Conservation (phyloP, 2,329 filamentous ascomycete species). For the Emergomyces africanus region DNA sequence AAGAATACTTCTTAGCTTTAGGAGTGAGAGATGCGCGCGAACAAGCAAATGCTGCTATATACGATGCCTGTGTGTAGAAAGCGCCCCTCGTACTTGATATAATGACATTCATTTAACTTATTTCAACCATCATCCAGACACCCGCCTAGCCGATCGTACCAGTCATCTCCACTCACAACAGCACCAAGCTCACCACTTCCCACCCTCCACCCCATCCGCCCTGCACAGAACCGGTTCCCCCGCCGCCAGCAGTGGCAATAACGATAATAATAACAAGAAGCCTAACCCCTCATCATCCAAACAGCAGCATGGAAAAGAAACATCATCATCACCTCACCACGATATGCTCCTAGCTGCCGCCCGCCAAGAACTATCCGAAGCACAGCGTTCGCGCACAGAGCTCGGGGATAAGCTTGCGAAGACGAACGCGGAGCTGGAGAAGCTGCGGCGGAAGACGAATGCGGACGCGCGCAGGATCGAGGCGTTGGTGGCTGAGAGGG, state of each 20-base stretch:
- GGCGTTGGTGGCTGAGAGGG: slow-evolving; percentile 50
- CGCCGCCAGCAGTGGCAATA: slow-evolving; percentile 13
- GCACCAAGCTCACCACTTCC: slow-evolving; percentile 11
- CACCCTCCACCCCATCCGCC: slow-evolving; percentile 16
- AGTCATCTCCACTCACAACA: slow-evolving; percentile 32
- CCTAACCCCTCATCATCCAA: background rate
- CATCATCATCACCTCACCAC: background rate
- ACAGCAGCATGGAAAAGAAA: background rate
- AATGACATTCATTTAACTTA: background rate
- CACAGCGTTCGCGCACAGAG: slow-evolving; percentile 59
- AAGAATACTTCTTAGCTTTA: slow-evolving; percentile 67
- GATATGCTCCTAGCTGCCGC: slow-evolving; percentile 23
- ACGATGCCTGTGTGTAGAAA: slow-evolving; percentile 56
- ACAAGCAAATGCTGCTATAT: slow-evolving; percentile 51
- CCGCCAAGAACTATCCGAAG: slow-evolving; percentile 59
- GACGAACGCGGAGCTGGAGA: slow-evolving; percentile 51
- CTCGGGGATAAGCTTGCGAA: slow-evolving; percentile 51
- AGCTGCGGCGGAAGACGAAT: slow-evolving; percentile 46
- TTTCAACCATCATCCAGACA: slow-evolving; percentile 35
- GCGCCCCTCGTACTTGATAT: background rate
- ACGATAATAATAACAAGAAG: background rate
- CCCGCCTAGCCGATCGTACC: slow-evolving; percentile 54
- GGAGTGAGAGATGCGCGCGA: slow-evolving; percentile 59
- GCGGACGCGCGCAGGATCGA: slow-evolving; percentile 50
- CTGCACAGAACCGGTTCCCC: slow-evolving; percentile 17